Evolutionary conservation across 148 eudicot genomes (phyloP), one percentile per base, ranked within the genome.

Genomic region (Diospyros lotus): DNA sequence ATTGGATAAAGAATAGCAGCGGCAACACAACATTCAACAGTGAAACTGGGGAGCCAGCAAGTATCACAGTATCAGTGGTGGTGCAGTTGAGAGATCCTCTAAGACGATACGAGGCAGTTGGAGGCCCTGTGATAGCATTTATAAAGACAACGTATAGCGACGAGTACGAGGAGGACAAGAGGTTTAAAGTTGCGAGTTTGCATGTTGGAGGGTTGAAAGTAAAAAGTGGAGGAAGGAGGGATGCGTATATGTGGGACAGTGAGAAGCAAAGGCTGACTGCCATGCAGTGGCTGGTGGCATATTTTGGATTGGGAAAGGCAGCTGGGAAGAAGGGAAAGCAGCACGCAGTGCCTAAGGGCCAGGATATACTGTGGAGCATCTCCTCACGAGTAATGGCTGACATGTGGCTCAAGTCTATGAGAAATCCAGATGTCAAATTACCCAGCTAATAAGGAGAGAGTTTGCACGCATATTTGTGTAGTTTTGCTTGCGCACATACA

Each of bases 321-420:
- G 86, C 28, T 28, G 28, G 84, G 46, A 95, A 87, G 75, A 90
- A 83, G 67, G 82, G 81, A 1, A 89, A 86, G 64, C 80, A 72
- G 64, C 80, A 72, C 2, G 69, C 64, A 11, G 66, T 39, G 3
- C 66, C 82, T 1, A 95, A 90, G 79, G 88, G 79, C 9, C 80
- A 81, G 64, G 90, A 90, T 73, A 39, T 87, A 17, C 82, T 95
- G 3, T 95, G 98, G 98, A 95, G 98, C 89, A 81, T 95, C 46
- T 92, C 98, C 48, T 87, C 96, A 3, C 73, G 97, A 17, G 84
- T 90, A 38, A 87, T 95, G 83, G 98, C 97, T 28, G 98, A 95
- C 75, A 90, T 95, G 98, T 95, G 98, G 98, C 97, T 95, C 72
- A 95, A 90, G 75, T 74, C 90, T 9, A 89, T 89, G 76, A 79